Conservation (phyloP, 163 green algal species). For the Chlamydomonas reinhardtii region DNA sequence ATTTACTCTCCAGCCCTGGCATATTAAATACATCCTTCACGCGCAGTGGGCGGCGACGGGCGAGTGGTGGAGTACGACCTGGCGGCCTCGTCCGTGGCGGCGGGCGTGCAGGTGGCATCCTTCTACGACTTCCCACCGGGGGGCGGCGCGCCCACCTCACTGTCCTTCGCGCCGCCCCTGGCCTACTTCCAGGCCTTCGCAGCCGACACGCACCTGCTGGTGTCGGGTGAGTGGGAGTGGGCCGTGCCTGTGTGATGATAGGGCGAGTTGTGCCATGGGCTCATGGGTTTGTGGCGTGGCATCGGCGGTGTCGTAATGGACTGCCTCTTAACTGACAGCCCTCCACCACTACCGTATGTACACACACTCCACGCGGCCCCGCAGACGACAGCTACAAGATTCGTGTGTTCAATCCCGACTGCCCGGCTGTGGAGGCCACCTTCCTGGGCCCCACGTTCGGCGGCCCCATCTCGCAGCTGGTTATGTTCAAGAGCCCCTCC, state of each 20-base stretch:
- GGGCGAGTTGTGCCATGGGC: too few species aligned
- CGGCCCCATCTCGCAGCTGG: slow-evolving; percentile 64
- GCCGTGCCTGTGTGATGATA: neutral
- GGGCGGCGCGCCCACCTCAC: slow-evolving; percentile 54
- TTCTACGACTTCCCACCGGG: slow-evolving; percentile 52
- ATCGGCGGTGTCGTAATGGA: too few species aligned
- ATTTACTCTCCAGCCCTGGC: too few species aligned
- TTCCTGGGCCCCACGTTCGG: slow-evolving; percentile 75
- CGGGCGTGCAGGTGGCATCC: slow-evolving; percentile 47
- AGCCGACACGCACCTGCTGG: slow-evolving; percentile 76
- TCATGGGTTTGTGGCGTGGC: too few species aligned
- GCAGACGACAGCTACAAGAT: slow-evolving; percentile 79
- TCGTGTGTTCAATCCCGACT: slow-evolving; percentile 74
- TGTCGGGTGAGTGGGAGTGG: slow-evolving; percentile 51
- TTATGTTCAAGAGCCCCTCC: slow-evolving; percentile 64
- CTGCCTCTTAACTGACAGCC: too few species aligned
- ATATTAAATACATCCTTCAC: too few species aligned
- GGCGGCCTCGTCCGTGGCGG: slow-evolving; percentile 32
- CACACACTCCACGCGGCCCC: too few species aligned
- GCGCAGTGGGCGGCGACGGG: slow-evolving; percentile 64
- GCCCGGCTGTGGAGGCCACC: slow-evolving; percentile 43
- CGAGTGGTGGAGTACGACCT: slow-evolving; percentile 80
- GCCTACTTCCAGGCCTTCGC: slow-evolving; percentile 70
- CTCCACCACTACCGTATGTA: too few species aligned
- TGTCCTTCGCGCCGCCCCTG: slow-evolving; percentile 79